Evolutionary conservation across 345 rosid species (phyloP).

Genomic region (Ricinus communis): DNA sequence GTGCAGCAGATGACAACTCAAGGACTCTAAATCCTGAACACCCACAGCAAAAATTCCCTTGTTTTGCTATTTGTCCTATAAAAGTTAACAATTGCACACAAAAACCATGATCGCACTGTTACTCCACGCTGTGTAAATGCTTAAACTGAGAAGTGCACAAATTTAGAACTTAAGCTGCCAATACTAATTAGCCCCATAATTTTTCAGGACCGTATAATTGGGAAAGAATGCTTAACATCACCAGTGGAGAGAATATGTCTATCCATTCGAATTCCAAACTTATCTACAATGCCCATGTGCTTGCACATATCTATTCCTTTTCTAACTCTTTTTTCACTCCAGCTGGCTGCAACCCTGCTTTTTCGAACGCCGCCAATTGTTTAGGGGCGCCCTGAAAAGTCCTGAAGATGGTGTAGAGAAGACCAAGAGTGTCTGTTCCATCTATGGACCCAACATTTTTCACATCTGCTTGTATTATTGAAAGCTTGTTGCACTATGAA

Average conservation of each 20-base stretch:
- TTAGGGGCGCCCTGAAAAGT: conserved; percentile 54
- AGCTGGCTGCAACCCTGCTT: conserved; percentile 60
- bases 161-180: not conserved
- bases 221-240: conserved; percentile 48
- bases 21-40: not conserved
- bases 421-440: conserved; percentile 65
- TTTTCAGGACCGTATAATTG: conserved; percentile 26
- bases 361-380: conserved; percentile 71
- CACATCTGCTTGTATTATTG: conserved; percentile 60
- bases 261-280: conserved; percentile 67
- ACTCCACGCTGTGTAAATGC: not conserved
- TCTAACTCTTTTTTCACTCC: conserved; percentile 39
- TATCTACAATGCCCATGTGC: conserved; percentile 73
- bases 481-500: conserved; percentile 48
- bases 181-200: not conserved
- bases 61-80: no score
- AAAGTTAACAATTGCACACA: not conserved
- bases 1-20: not conserved
- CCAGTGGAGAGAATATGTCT: conserved; percentile 70
- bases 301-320: conserved; percentile 77
- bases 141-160: no score
- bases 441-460: conserved; percentile 60
- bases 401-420: conserved; percentile 61
- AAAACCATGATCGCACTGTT: not conserved
- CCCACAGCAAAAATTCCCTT: not conserved